Conservation (phyloP, 805 yeast genomes). For the Kuraishia hungarica region DNA sequence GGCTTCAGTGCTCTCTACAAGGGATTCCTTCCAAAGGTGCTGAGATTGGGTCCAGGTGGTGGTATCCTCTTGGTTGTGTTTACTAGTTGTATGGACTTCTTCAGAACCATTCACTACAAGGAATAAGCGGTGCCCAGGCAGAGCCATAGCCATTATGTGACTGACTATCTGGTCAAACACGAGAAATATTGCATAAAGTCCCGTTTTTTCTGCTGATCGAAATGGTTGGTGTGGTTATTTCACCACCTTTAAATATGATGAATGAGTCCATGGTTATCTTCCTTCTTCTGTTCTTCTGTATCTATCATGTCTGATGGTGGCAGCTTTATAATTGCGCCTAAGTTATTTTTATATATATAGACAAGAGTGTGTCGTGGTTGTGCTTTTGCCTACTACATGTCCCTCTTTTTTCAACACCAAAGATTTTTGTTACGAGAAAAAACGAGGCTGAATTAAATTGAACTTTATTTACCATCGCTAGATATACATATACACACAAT, state of each 20-base stretch:
- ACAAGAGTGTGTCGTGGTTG: background rate
- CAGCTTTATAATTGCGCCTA: no score
- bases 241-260: no score
- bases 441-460: background rate
- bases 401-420: background rate
- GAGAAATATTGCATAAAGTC: background rate
- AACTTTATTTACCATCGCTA: background rate
- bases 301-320: background rate
- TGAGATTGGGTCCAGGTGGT: constrained; percentile 98
- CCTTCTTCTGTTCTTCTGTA: background rate
- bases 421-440: background rate
- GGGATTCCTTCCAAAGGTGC: constrained; percentile 94
- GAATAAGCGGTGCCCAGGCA: constrained; percentile 7
- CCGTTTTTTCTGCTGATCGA: background rate
- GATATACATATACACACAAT: background rate
- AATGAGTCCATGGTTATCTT: background rate
- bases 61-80: constrained; percentile 97
- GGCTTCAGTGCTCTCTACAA: constrained; percentile 88
- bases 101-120: constrained; percentile 46
- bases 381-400: background rate
- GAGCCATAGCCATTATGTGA: background rate
- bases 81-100: constrained; percentile 90
- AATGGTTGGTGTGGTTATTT: background rate
- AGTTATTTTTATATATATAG: background rate
- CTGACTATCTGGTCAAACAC: background rate